These are phyloP conservation scores for Thraustotheca clavata DNA, from an alignment of 352 stramenopile species.

Conservation along the genomic window DNA sequence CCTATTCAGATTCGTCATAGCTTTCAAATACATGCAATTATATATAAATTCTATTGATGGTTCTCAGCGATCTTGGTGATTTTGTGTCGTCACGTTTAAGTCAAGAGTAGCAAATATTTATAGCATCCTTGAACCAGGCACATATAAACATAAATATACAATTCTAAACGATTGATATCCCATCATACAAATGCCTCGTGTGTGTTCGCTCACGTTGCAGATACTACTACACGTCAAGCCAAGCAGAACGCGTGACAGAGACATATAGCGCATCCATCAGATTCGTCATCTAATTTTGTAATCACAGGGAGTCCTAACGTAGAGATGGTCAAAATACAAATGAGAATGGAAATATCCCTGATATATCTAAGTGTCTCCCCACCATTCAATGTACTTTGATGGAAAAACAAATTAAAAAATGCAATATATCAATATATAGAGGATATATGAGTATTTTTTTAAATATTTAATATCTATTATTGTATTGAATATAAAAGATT, in stretches of 20 bases:
- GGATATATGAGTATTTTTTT: too few species aligned
- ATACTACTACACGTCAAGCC: slow-evolving; percentile 35
- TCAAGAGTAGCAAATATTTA: slow-evolving; percentile 91
- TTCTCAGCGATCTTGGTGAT: slow-evolving; percentile 90
- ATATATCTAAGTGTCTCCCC: not conserved
- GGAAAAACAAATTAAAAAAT: too few species aligned
- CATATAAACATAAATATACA: not conserved
- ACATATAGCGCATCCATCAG: slow-evolving; percentile 58
- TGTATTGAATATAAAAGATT: too few species aligned
- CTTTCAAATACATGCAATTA: slow-evolving; percentile 25
- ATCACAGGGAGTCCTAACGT: slow-evolving; percentile 40
- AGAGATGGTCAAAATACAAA: not conserved
- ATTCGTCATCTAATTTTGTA: slow-evolving; percentile 87
- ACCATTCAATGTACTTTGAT: too few species aligned
- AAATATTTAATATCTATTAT: too few species aligned
- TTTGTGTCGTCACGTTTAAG: slow-evolving; percentile 77
- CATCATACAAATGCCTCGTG: slow-evolving; percentile 91
- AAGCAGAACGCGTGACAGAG: slow-evolving; percentile 73
- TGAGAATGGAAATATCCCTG: not conserved
- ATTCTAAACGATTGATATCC: slow-evolving; percentile 39
- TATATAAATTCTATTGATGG: slow-evolving; percentile 21
- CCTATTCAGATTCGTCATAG: slow-evolving; percentile 86
- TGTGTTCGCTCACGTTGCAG: slow-evolving; percentile 69
- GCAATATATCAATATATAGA: too few species aligned
- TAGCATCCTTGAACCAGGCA: slow-evolving; percentile 60